Evolutionary conservation across 163 green algal species (phyloP), one percentile per base, ranked within the genome.

Genomic region (Volvox carteri): DNA sequence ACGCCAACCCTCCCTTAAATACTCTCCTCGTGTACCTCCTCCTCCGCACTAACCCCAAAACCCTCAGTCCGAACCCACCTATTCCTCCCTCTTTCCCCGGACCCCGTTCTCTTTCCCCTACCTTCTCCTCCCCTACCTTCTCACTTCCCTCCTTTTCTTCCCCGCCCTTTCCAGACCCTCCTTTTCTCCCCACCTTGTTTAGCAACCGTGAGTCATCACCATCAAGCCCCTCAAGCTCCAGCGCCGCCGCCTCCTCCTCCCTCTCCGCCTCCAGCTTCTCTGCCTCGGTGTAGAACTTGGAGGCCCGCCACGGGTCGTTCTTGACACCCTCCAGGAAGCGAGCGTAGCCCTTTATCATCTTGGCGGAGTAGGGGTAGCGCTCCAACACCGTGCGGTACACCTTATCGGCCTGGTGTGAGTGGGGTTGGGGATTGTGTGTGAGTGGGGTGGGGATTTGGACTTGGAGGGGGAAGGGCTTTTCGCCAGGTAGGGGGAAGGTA

Each of bases 281-380:
- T n/a, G 85, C 85, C 85, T 90, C 72, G 11, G 65, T 85, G 72
- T 78, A 90, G 39, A 89, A 90, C 76, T 88, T 90, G 65, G 86
- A 81, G 50, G 89, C 89, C 16, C 81, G 86, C 89, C 89, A 92
- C 46, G 89, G 89, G 76, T 92, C 84, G 60, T 92, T 92, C 67
- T 90, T 90, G 39, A 92, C 86, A 18, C 89, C 84, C 37, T 87
- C 60, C 25, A 90, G 62, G 60, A 90, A 92, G 41, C 52, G 84
- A 18, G 73, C 85, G 85, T 90, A 90, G 58, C 85, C 42, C 73
- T 80, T 80, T 30, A 90, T 85, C 56, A 90, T 80, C 73, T 90
- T 90, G 58, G 85, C 58, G n/a, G 19, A 52, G 85, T 85, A 77
- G 16, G 85, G 85, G 73, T 90, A 90, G 25, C 85, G 85, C 85